These are phyloP conservation scores for Aspergillus bridgeri DNA, from an alignment of 495 filamentous ascomycete species.

Conservation along the genomic window DNA sequence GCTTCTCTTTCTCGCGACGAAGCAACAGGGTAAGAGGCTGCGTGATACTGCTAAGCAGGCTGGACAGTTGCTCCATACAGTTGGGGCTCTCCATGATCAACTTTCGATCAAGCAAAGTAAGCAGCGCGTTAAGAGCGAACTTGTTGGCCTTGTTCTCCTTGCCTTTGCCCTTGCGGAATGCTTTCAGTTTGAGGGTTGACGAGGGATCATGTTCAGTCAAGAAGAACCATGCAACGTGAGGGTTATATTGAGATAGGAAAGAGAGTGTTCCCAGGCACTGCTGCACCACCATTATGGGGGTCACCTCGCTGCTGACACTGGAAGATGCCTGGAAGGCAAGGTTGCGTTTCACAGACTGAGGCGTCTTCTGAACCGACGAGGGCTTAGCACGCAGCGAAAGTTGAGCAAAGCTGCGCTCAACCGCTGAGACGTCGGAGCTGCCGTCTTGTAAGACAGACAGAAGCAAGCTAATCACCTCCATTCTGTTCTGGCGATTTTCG, in stretches of 20 bases:
- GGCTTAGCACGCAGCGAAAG: constrained; percentile 89
- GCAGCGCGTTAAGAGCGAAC: constrained; percentile 86
- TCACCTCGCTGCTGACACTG: constrained; percentile 68
- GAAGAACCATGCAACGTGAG: constrained; percentile 87
- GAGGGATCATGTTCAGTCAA: constrained; percentile 86
- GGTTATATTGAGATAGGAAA: constrained; percentile 76
- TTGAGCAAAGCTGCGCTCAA: constrained; percentile 92
- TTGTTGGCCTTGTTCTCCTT: constrained; percentile 79
- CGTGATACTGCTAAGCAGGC: constrained; percentile 81
- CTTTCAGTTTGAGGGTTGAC: constrained; percentile 67
- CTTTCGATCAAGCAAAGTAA: constrained; percentile 82
- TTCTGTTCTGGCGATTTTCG: constrained; percentile 88
- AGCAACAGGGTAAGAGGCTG: constrained; percentile 78
- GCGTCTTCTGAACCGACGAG: constrained; percentile 70
- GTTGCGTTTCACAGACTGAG: constrained; percentile 69
- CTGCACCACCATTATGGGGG: constrained; percentile 90
- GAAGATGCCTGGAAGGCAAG: constrained; percentile 53
- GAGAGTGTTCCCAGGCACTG: constrained; percentile 84
- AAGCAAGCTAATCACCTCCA: constrained; percentile 90
- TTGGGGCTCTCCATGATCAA: constrained; percentile 91
- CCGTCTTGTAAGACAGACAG: constrained; percentile 97
- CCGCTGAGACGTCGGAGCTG: constrained; percentile 84
- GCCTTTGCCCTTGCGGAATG: constrained; percentile 80
- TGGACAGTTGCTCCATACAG: constrained; percentile 91
- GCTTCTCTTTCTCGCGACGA: constrained; percentile 75